Conservation (phyloP, 352 stramenopile species). For the Phytophthora lateralis region DNA sequence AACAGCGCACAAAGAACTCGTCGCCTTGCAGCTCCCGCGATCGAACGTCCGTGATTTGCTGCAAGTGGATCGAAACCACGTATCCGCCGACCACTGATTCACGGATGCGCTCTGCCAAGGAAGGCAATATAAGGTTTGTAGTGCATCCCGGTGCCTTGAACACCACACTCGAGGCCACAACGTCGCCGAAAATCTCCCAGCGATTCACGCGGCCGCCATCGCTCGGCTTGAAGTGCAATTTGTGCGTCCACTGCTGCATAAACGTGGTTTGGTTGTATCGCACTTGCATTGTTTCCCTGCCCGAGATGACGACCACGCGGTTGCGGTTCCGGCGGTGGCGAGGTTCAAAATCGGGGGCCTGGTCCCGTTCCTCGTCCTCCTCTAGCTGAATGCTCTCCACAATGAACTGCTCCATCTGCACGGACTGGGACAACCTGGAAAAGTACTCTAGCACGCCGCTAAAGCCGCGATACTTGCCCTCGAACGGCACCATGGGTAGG, state of each 20-base stretch:
- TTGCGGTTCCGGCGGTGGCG: constrained; percentile 33
- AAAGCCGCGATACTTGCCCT: constrained; percentile 82
- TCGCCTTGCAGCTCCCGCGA: constrained; percentile 62
- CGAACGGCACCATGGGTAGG: constrained; percentile 90
- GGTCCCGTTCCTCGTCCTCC: constrained; percentile 37
- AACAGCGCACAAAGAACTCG: constrained; percentile 85
- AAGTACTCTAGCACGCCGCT: constrained; percentile 83
- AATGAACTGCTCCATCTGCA: constrained; percentile 76
- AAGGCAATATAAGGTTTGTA: constrained; percentile 84
- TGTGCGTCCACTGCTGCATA: constrained; percentile 88
- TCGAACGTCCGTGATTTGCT: constrained; percentile 70
- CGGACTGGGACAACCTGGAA: constrained; percentile 64
- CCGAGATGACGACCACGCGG: constrained; percentile 72
- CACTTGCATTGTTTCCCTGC: constrained; percentile 86
- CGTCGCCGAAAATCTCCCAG: constrained; percentile 88
- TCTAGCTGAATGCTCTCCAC: constrained; percentile 78
- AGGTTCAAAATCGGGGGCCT: constrained; percentile 28
- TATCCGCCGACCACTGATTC: constrained; percentile 86
- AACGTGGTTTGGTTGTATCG: constrained; percentile 84
- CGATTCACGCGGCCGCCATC: constrained; percentile 51
- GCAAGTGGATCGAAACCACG: constrained; percentile 73
- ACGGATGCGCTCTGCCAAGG: constrained; percentile 79
- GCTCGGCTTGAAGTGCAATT: constrained; percentile 78
- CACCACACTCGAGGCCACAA: constrained; percentile 86
- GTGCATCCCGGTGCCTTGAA: constrained; percentile 79